Evolutionary conservation across 371 early-diverging fungal genomes (phyloP), one percentile per base, ranked within the genome.

Genomic region (Encephalitozoon hellem): DNA sequence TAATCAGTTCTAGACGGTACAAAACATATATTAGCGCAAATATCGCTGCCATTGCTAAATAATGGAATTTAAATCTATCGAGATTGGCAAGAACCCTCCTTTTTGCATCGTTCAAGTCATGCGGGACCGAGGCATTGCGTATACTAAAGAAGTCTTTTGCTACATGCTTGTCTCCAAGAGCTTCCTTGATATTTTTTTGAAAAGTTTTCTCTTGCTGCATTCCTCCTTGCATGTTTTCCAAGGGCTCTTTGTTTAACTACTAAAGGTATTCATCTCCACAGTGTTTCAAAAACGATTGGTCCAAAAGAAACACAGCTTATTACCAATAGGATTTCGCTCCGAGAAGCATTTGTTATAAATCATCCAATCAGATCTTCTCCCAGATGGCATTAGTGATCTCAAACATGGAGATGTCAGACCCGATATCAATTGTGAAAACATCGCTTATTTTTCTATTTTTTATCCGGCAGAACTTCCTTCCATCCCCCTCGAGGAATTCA

Each of bases 381-480:
- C 79, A 75, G 25, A 79, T 63, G 21, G 67, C 28, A 23, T 75
- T 54, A 15, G 25, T 21, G 12, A 66, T 53, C 5, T 73, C 59
- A 65, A 52, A 64, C n/a, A 41, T 23, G 28, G 45, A 9, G 15
- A 9, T 12, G 15, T 49, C 43, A 9, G 54, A 54, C 55, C 55
- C 51, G 4, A 67, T 23, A 5, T 74, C 54, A 21, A 76, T 42
- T 9, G 38, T 47, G 26, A 71, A 47, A 11, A 75, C 69, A 79
- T 77, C 80, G 18, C 65, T 76, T 43, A 64, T 79, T 49, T 65
- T 67, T 18, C 21, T 42, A 25, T 65, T 79, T 45, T 39, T 63
- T 54, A 79, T 64, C 42, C 59, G 72, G 26, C 55, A 47, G 5
- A 26, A 45, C 25, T n/a, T 39, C 21, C 18, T 65, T 6, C 54